Conservation (phyloP, 805 yeast species). For the Pichia ethanolica region DNA sequence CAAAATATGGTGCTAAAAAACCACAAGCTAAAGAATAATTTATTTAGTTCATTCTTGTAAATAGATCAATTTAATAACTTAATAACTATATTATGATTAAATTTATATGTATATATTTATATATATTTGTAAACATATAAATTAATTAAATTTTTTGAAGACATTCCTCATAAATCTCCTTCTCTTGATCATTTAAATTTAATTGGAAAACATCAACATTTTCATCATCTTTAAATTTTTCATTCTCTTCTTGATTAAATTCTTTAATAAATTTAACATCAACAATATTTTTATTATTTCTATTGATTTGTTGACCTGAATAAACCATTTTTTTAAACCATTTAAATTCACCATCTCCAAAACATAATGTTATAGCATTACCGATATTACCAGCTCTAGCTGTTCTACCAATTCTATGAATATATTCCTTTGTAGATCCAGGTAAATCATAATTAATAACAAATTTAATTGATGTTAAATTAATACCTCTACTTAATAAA, state of each 20-base stretch:
- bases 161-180: slow-evolving; percentile 35
- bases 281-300: slow-evolving; percentile 32
- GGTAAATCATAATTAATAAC: slow-evolving; percentile 93
- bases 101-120: background rate
- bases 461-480: slow-evolving; percentile 57
- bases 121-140: background rate
- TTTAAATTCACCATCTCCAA: slow-evolving; percentile 70
- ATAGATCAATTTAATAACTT: slow-evolving; percentile 1
- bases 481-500: slow-evolving; percentile 93
- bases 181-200: slow-evolving; percentile 30
- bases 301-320: slow-evolving; percentile 44
- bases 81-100: no score
- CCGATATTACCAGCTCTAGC: slow-evolving; percentile 88
- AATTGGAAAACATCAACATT: slow-evolving; percentile 16
- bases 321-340: slow-evolving; percentile 47
- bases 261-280: slow-evolving; percentile 28
- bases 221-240: slow-evolving; percentile 1
- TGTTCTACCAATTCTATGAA: slow-evolving; percentile 95
- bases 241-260: slow-evolving; percentile 2
- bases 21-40: slow-evolving; percentile 43
- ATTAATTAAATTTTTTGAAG: slow-evolving; percentile 21
- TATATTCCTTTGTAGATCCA: slow-evolving; percentile 79
- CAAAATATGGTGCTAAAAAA: slow-evolving; percentile 89
- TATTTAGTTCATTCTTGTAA: slow-evolving; percentile 1
- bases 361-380: slow-evolving; percentile 61